Base-by-base conservation (phyloP, 495 filamentous ascomycete genomes). In the Daldinia bambusicola region DNA sequence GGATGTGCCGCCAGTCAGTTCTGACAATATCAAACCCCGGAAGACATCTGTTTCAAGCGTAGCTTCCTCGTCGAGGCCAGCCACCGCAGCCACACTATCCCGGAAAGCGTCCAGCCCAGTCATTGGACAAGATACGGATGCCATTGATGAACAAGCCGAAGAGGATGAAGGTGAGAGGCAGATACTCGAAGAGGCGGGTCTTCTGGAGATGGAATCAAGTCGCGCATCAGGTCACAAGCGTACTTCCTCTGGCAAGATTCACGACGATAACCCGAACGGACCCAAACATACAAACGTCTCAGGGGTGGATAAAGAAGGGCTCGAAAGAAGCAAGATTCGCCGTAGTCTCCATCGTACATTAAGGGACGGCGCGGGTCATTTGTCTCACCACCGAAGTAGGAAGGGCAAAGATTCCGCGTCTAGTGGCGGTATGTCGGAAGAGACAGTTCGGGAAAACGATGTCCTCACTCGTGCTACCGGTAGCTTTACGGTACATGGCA, bases 341-440 rank as follows among this genome's bases (percentile, higher is more conserved):
- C 92, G 93, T 61, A 96, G 94, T 79, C 83, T 99, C n/a, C 94
- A 97, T 71, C 90, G 94, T 50, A 97, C 94, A n/a, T 85, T 99
- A 8, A 89, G 95, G 59, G 95, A 98, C 64, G 86, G 83, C 41
- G 80, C 83, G 6, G 83, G 90, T 13, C 90, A 92, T 72, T 83
- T 90, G 37, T 83, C 83, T 10, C 89, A 93, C 70, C 86, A 88
- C 72, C 87, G 91, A 9, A 89, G 90, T 73, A 89, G 87, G 74
- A 95, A 91, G 74, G 92, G 91, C 22, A 92, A 88, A 74, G 92
- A 93, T 52, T 91, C 92, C 0, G 80, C 85, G 2, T 89, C 91
- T 14, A 89, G 87, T 67, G 83, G 83, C 20, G 84, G 80, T 4
- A 74, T 85, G 64, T 82, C 83, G n/a, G 92, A 92, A 22, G 92